Base-by-base conservation (phyloP, 495 filamentous ascomycete genomes). In the Aspergillus ellipticus region DNA sequence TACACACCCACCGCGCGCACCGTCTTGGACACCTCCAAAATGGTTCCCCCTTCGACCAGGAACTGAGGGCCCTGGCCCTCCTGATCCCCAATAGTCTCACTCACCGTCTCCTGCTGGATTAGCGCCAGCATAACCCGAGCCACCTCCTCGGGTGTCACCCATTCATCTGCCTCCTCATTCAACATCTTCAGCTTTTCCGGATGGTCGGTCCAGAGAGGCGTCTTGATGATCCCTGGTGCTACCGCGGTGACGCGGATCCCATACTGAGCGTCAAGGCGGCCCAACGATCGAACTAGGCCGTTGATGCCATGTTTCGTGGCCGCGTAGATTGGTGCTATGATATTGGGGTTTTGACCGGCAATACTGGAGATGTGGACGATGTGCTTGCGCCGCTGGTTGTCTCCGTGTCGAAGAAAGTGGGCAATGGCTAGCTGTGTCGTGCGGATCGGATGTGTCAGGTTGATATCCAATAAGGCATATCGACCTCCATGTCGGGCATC, bases 401-500 rank as follows among this genome's bases (percentile, higher is more conserved):
- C 62, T 11, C 63, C 65, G 16, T 65, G 49, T 11, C 64, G 65
- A 6, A 73, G 62, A 72, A 85, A 87, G 58, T 82, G 72, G 9
- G 79, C 72, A 46, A 89, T 80, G 13, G 84, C 86, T 10, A 88
- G 70, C 61, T 88, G 86, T 11, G 83, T 85, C 6, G 76, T 73
- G 51, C 85, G 84, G 65, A 89, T 87, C 0, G 86, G 86, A 65
- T 88, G 86, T 6, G 82, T 86, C 57, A 88, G 47, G 65, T 87
- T 87, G 71, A 89, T 85, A 63, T 88, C 84, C 31, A 89, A 33
- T 53, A 71, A 57, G 17, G 78, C 78, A 61, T 88, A 89, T 51
- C 75, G 70, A 50, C 77, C 74, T 0, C 73, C 61, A 21, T 67
- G 56, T 4, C 62, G 66, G 2, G 70, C 42, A 59, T 87, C 85